Evolutionary conservation across 495 filamentous ascomycete species (phyloP), one percentile per base, ranked within the genome.

Genomic region (Bathelium albidoporum): DNA sequence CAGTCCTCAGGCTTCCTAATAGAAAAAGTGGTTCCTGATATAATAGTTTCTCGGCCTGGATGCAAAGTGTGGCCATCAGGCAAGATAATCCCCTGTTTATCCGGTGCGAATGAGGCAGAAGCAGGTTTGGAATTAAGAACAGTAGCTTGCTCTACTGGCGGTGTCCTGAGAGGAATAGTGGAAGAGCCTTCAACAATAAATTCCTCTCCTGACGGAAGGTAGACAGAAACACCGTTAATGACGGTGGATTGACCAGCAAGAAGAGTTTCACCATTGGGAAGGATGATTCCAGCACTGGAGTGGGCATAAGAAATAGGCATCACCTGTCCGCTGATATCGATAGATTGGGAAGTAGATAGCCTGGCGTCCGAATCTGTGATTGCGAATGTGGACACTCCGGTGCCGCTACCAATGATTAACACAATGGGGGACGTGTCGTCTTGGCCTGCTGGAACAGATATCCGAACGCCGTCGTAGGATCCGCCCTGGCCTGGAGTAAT

Each of bases 11-110:
- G n/a, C n/a, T n/a, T n/a, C n/a, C 67, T 18, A 74, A 67, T 20
- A n/a, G 70, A 72, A 32, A 73, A 31, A 31, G 68, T 64, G 2
- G 62, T 69, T 14, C 69, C 71, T 26, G 63, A 64, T 10, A 55
- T 55, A 24, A 71, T 58, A 7, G 62, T 70, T 31, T 69, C 59
- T 24, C 59, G 58, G 28, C 71, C 72, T 44, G 71, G 63, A 12
- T 49, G 28, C 2, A 74, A 58, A 18, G 66, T 71, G 26, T 72
- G 70, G 5, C 65, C 60, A 55, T 55, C 16, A 2, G 49, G 0
- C 20, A 55, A 29, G 24, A 29, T 29, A 11, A 55, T 55, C 9
- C 49, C 49, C 22, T 29, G 22, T 11, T 20, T 20, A 29, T 29
- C 9, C 1, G 49, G 24, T 10, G n/a, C 49, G 20, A 28, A 29